A percentile compares a stretch with the other conserved stretches of the same genome.
Conservation (phyloP, 108 stramenopile species). For the Mayamaea pseudoterrestris region DNA sequence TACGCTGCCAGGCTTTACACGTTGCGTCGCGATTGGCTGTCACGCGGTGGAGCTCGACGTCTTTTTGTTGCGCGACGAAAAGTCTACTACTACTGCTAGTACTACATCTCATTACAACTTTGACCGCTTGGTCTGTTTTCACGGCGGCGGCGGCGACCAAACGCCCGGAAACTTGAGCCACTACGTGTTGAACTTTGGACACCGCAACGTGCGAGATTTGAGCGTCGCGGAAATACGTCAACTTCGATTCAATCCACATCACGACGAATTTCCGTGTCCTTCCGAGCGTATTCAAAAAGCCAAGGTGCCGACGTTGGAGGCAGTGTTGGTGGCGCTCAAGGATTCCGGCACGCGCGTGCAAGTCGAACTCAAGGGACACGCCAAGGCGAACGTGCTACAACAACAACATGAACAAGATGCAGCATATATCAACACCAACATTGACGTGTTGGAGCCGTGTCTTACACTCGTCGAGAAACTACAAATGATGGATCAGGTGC, state of each 20-base stretch:
- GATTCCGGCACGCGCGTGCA: slow-evolving; percentile 28
- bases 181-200: slow-evolving; percentile 21
- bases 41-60: slow-evolving; percentile 71
- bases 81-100: no score
- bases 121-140: slow-evolving; percentile 50
- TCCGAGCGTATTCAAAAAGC: slow-evolving; percentile 27
- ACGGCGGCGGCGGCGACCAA: slow-evolving; percentile 51
- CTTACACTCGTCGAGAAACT: slow-evolving; percentile 48
- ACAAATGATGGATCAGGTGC: slow-evolving; percentile 37
- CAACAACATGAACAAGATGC: no score
- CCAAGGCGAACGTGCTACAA: no score
- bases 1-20: slow-evolving; percentile 39
- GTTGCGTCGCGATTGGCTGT: slow-evolving; percentile 37
- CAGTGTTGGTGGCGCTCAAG: slow-evolving; percentile 46
- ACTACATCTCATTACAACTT: no score
- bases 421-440: no score
- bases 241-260: slow-evolving; percentile 43
- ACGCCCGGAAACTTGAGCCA: slow-evolving; percentile 43
- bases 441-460: slow-evolving; percentile 35
- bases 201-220: slow-evolving; percentile 54
- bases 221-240: slow-evolving; percentile 30
- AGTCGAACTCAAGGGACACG: slow-evolving; percentile 75
- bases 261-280: slow-evolving; percentile 54
- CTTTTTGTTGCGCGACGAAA: slow-evolving; percentile 49
- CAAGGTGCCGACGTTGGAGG: slow-evolving; percentile 48